Percentiles rank a stretch among this genome's conserved stretches.
These are phyloP conservation scores for Leccinum fibrillosum DNA, from an alignment of 768 basidiomycete genomes.

Conservation along the genomic window DNA sequence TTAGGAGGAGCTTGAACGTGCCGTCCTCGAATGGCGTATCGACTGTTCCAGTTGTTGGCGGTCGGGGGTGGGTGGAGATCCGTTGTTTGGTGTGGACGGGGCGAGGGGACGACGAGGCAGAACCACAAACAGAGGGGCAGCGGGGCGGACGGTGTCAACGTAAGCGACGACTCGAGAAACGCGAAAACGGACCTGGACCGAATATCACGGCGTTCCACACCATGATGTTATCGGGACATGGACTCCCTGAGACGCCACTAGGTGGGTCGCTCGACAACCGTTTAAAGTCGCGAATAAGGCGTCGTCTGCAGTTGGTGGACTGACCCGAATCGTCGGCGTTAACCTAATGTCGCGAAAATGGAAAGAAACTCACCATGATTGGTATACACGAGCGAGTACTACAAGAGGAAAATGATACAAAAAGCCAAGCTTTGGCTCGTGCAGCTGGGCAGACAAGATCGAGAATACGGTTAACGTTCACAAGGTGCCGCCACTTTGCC, in stretches of 20 bases:
- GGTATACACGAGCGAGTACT: not conserved
- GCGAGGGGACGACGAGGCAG: not conserved
- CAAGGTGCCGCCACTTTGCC: not conserved
- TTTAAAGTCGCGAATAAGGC: conserved; percentile 98
- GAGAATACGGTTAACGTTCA: not conserved
- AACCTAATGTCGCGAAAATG: not conserved
- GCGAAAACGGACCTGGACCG: conserved; percentile 76
- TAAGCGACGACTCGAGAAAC: not conserved
- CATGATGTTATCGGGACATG: conserved; percentile 98
- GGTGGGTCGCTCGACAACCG: conserved; percentile 92
- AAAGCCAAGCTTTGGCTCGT: not conserved
- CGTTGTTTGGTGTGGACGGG: too few relatives aligned
- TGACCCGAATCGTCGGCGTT: conserved; percentile 27
- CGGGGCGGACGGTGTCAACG: not conserved
- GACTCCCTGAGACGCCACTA: conserved; percentile 93
- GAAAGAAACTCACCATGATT: conserved; percentile 19
- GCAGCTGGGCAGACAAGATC: conserved; percentile 6
- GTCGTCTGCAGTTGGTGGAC: conserved; percentile 93
- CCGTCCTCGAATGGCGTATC: conserved; percentile 99
- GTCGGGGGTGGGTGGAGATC: too few relatives aligned
- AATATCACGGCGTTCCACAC: conserved; percentile 99
- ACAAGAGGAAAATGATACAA: not conserved
- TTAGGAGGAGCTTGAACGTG: conserved; percentile 93
- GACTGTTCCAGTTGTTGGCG: conserved; percentile 43
- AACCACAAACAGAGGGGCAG: not conserved